Evolutionary conservation across 2,329 filamentous ascomycete genomes (phyloP).

Genomic region (Pseudogymnoascus sp.): DNA sequence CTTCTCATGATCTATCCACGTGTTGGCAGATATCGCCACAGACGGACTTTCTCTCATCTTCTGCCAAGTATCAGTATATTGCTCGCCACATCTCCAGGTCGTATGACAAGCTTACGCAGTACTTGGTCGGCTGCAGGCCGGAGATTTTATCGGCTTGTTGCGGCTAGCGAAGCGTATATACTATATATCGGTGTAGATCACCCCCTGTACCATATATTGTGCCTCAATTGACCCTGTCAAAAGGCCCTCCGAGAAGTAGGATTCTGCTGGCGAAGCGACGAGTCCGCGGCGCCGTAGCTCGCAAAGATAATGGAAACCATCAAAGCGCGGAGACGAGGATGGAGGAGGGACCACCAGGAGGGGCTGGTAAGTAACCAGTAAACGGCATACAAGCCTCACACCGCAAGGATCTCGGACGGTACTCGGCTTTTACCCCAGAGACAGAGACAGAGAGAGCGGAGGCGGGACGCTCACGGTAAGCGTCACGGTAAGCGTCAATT

Average conservation of each 20-base stretch:
- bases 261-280: not conserved
- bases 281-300: not conserved
- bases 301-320: not conserved
- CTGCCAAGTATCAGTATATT: slow-evolving; percentile 7
- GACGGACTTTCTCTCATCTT: not conserved
- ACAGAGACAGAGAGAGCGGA: not conserved
- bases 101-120: slow-evolving; percentile 1
- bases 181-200: not conserved
- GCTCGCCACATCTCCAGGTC: slow-evolving; percentile 3
- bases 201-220: not conserved
- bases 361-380: not conserved
- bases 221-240: slow-evolving; percentile 7
- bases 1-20: not conserved
- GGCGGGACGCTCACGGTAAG: not conserved
- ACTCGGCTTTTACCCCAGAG: not conserved
- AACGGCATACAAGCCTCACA: not conserved
- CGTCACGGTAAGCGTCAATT: slow-evolving; percentile 7
- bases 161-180: not conserved
- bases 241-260: not conserved
- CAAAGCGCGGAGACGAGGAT: not conserved
- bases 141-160: slow-evolving; percentile 9
- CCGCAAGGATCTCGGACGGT: not conserved
- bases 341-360: not conserved
- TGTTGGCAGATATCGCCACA: not conserved
- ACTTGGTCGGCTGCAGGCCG: not conserved